Conservation (phyloP, 1,139 yeast genomes). For the Kurtzmaniella quercitrusa region DNA sequence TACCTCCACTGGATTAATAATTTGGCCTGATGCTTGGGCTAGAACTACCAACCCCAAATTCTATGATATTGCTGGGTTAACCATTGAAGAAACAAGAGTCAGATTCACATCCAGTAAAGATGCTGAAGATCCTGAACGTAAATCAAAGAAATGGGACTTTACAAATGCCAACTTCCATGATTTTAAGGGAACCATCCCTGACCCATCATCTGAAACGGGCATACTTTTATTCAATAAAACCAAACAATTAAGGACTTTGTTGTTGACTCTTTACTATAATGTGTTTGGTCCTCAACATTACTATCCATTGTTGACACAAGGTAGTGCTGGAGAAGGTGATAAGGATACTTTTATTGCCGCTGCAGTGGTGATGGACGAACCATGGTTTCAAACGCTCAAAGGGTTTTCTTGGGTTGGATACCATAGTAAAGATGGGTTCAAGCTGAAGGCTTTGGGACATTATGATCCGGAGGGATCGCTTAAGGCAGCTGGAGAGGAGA, state of each 20-base stretch:
- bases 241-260: slow-evolving; percentile 44
- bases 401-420: slow-evolving; percentile 54
- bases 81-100: slow-evolving; percentile 35
- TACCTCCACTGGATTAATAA: slow-evolving; percentile 35
- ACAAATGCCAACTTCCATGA: slow-evolving; percentile 45
- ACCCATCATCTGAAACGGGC: slow-evolving; percentile 64
- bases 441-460: slow-evolving; percentile 58
- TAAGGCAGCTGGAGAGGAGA: slow-evolving; percentile 14
- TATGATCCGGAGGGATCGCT: slow-evolving; percentile 45
- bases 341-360: slow-evolving; percentile 68
- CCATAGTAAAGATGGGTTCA: slow-evolving; percentile 32
- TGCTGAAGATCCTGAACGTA: slow-evolving; percentile 17
- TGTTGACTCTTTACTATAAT: slow-evolving; percentile 55
- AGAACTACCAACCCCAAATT: slow-evolving; percentile 46
- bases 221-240: slow-evolving; percentile 55
- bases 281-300: slow-evolving; percentile 56
- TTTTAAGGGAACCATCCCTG: slow-evolving; percentile 54
- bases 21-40: slow-evolving; percentile 55
- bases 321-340: slow-evolving; percentile 71
- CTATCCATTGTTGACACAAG: slow-evolving; percentile 61
- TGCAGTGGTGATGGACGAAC: slow-evolving; percentile 45
- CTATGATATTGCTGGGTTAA: slow-evolving; percentile 38
- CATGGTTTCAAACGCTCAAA: slow-evolving; percentile 52
- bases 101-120: slow-evolving; percentile 30
- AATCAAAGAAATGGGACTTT: slow-evolving; percentile 27